Evolutionary conservation across 768 basidiomycete species (phyloP), one percentile per base, ranked within the genome.

Genomic region (Grammothele lineata): DNA sequence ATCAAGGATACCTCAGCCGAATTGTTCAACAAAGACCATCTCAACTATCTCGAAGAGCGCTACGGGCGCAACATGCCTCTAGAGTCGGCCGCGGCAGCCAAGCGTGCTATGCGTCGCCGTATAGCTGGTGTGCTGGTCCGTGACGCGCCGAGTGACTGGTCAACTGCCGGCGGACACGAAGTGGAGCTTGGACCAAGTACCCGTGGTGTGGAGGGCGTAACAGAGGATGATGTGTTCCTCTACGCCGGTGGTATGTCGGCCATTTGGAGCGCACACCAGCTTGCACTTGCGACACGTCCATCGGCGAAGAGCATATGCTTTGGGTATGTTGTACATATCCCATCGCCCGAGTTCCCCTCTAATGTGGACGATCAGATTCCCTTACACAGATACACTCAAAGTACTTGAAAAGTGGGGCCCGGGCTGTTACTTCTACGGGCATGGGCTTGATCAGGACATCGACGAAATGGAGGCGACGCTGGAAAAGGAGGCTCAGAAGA

Each of bases 391-490:
- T 61, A 97, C 95, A 4, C 77, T 95, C 48, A 97, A 97, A 65
- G 78, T 94, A 33, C 72, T 98, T 2, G 74, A 93, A 57, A 97
- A 99, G 66, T 98, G 93, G 92, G 95, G 95, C 1, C 90, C 89
- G 3, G 95, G 95, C 1, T 91, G 84, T 54, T 76, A 92, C 62
- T 94, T 97, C 71, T 75, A 91, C 37, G 94, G 92, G 5, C 71
- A 78, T 50, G 94, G 94, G 0, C 65, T 84, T 7, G 83, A 90
- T 47, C 64, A 74, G 14, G 90, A 92, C 47, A 76, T 96, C 17
- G 81, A 85, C 56, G 72, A 76, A 23, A 72, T 98, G 0, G 86
- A 90, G 53, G 62, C 54, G 7, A 64, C 90, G 3, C 73, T 95
- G 15, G 70, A 73, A 39, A 59, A 66, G 8, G 76, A 78, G 56